These are phyloP conservation scores for Chimonanthus praecox DNA, from an alignment of 164 flowering plant species.

Conservation along the genomic window DNA sequence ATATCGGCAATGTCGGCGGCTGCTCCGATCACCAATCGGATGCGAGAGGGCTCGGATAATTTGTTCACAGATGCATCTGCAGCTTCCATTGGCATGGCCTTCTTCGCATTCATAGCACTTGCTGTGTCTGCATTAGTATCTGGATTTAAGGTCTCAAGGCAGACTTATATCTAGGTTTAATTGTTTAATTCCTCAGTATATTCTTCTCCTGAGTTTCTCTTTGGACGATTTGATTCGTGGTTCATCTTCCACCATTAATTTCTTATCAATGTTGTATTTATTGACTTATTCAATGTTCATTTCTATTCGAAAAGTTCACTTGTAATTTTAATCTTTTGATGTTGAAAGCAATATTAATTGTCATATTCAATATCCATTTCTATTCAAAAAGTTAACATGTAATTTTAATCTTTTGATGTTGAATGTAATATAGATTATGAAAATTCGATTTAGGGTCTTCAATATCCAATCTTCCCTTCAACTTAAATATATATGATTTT, in stretches of 20 bases:
- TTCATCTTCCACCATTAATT: not conserved
- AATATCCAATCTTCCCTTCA: too few relatives aligned
- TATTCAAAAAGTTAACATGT: too few relatives aligned
- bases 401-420: too few relatives aligned
- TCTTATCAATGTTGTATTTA: not conserved
- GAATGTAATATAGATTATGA: too few relatives aligned
- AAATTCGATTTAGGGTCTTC: too few relatives aligned
- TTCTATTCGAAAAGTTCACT: too few relatives aligned
- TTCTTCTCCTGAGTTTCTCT: not conserved
- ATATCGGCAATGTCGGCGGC: conserved; percentile 31
- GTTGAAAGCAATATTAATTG: too few relatives aligned
- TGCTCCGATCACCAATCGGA: conserved; percentile 10
- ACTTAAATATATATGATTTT: too few relatives aligned
- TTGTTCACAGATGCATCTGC: conserved; percentile 19
- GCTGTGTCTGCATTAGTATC: conserved; percentile 24
- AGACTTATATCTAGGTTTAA: conserved; percentile 14
- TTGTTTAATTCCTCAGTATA: not conserved
- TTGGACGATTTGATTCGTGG: not conserved
- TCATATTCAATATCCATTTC: too few relatives aligned
- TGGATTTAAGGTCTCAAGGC: conserved; percentile 21
- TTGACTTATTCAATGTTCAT: too few relatives aligned
- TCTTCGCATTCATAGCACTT: conserved; percentile 25
- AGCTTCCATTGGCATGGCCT: conserved; percentile 30
- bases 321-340: too few relatives aligned
- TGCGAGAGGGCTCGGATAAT: conserved; percentile 19